Base-by-base conservation (phyloP, 2,329 filamentous ascomycete species). In the Bipolaris bicolor region DNA sequence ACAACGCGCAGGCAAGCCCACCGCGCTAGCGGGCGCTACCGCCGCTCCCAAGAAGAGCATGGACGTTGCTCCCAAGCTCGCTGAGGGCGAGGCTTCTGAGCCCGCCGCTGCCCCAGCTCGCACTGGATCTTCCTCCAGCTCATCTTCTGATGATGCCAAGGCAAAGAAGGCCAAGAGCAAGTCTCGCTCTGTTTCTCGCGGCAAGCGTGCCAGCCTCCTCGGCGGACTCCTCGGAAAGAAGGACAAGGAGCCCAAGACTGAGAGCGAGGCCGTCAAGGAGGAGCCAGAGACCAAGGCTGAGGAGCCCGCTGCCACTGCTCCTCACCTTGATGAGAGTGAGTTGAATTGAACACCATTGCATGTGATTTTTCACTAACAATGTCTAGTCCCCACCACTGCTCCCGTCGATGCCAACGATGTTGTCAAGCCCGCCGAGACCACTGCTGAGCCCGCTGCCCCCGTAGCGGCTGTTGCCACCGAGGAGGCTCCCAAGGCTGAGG, bases 211-310 rank as follows among this genome's bases (percentile, higher is more conserved):
- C 61, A 85, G 81, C 76, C 80, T 87, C 71, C 85, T 87, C 70
- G 83, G 83, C 61, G 77, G 76, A 60, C 78, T 88, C 51, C 80
- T 86, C 36, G 81, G 81, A 70, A 88, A 88, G 83, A 88, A 88
- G 79, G 84, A 86, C 49, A 74, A 76, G 69, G 81, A 82, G 66
- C 75, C 76, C 59, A 76, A 78, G 71, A 78, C 79, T 63, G 75
- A 77, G 51, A 67, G 71, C 57, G 69, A 72, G 57, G 61, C 63
- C n/a, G 72, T 72, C 54, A 70, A 69, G 58, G 74, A 76, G 61
- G 68, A 74, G 54, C 61, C 69, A 22, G 67, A 73, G 61, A 61
- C 66, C 46, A 65, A 77, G 65, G 64, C 67, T 52, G 69, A 72
- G 41, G 69, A 72, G 51, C 33, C 52, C 18, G 62, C 68, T 52